phyloP scores from a whole-genome alignment of 352 stramenopile genomes.

The Phytopythium chamaehyphon region DNA sequence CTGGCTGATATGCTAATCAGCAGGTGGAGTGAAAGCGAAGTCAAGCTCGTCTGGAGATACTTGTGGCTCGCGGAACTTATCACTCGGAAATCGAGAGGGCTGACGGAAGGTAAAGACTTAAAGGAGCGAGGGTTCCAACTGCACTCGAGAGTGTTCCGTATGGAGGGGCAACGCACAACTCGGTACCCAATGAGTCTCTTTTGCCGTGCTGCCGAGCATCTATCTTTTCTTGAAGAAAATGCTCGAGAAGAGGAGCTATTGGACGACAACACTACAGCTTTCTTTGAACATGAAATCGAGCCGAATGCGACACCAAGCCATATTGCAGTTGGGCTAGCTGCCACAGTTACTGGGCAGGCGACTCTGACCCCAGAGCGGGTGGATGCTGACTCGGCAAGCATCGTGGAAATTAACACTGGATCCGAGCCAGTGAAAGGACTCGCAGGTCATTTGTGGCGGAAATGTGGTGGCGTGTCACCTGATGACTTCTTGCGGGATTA shows the following conservation, averaged over 20 bases:
- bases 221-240: slow-evolving; percentile 70
- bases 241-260: slow-evolving; percentile 44
- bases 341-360: slow-evolving; percentile 40
- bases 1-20: slow-evolving; percentile 73
- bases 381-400: slow-evolving; percentile 12
- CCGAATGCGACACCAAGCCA: slow-evolving; percentile 45
- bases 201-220: slow-evolving; percentile 65
- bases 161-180: slow-evolving; percentile 63
- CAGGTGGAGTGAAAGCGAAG: slow-evolving; percentile 65
- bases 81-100: slow-evolving; percentile 37
- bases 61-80: slow-evolving; percentile 78
- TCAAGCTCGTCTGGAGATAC: slow-evolving; percentile 84
- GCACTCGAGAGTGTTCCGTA: slow-evolving; percentile 67
- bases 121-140: slow-evolving; percentile 70
- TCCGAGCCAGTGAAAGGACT: slow-evolving; percentile 62
- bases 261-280: slow-evolving; percentile 25
- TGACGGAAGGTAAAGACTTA: slow-evolving; percentile 41
- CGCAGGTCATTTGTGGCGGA: slow-evolving; percentile 50
- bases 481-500: slow-evolving; percentile 77
- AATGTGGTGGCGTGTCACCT: slow-evolving; percentile 36
- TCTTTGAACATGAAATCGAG: slow-evolving; percentile 65
- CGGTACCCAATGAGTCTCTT: slow-evolving; percentile 69
- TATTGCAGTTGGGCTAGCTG: slow-evolving; percentile 48
- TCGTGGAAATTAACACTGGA: slow-evolving; percentile 17
- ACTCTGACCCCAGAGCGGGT: slow-evolving; percentile 38